A percentile compares a stretch with the other conserved stretches of the same genome.
Conservation (phyloP, 2,329 filamentous ascomycete genomes). For the Sarocladiaceae sp. region DNA sequence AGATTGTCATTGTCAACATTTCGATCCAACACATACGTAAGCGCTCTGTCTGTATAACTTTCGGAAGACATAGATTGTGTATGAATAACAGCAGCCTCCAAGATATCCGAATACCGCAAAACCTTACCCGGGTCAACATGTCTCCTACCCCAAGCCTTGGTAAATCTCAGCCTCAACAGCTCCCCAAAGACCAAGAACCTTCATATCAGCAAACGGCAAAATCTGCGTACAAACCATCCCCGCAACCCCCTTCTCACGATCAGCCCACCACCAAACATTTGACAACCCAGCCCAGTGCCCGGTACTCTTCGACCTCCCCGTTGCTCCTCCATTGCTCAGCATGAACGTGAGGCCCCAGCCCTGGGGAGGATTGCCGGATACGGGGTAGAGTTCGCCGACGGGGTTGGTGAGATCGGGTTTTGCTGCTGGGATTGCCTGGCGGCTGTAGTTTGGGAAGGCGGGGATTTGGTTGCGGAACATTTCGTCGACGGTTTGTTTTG, state of each 20-base stretch:
- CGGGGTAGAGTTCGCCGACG: constrained; percentile 45
- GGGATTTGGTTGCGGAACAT: constrained; percentile 65
- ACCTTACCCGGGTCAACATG: too few relatives aligned
- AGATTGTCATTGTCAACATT: too few relatives aligned
- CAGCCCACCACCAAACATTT: constrained; percentile 61
- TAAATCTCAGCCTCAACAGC: constrained; percentile 35
- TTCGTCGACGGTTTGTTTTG: constrained; percentile 51
- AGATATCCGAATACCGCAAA: too few relatives aligned
- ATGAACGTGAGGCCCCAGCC: constrained; percentile 62
- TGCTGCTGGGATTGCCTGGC: constrained; percentile 37
- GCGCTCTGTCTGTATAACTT: too few relatives aligned
- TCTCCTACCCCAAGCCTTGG: constrained; percentile 13
- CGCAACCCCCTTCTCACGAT: constrained; percentile 54
- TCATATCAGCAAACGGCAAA: constrained; percentile 42
- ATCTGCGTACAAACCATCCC: constrained; percentile 48
- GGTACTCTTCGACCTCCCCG: constrained; percentile 48
- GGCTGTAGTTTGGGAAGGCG: constrained; percentile 47
- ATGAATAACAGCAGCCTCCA: too few relatives aligned
- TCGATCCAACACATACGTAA: too few relatives aligned
- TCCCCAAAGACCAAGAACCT: constrained; percentile 36
- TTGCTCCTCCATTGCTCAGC: constrained; percentile 41
- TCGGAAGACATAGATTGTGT: too few relatives aligned
- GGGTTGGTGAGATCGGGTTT: constrained; percentile 46
- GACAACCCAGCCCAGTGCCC: constrained; percentile 55
- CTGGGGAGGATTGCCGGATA: constrained; percentile 44